Conservation (phyloP, 73 alveolate species). For the Paramecium octaurelia region DNA sequence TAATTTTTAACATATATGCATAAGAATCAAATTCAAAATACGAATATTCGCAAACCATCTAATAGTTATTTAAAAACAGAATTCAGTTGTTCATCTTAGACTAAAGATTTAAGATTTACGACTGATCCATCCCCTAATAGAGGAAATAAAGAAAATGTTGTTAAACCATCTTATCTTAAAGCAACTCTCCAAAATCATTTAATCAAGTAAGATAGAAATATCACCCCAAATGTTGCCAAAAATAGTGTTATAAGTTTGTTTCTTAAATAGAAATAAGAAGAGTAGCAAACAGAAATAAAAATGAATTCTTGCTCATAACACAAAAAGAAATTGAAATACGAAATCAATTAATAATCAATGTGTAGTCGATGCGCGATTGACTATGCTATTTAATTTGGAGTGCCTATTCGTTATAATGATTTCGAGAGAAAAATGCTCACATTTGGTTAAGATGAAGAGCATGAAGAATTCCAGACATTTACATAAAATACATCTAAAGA, state of each 20-base stretch:
- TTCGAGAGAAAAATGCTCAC: slow-evolving; percentile 35
- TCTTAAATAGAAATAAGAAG: slow-evolving; percentile 23
- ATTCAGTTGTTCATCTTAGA: not conserved
- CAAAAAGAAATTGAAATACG: slow-evolving; percentile 20
- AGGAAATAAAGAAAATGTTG: not conserved
- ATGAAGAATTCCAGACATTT: not conserved
- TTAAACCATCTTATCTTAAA: slow-evolving; percentile 21
- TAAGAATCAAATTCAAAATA: slow-evolving; percentile 42
- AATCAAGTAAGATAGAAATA: slow-evolving; percentile 14
- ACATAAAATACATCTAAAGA: not conserved
- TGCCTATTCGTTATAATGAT: not conserved
- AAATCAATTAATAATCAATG: not conserved
- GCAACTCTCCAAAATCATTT: slow-evolving; percentile 47
- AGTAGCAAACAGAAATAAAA: not conserved
- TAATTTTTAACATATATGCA: slow-evolving; percentile 9
- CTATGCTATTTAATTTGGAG: slow-evolving; percentile 5
- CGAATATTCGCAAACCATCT: slow-evolving; percentile 15
- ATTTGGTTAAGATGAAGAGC: slow-evolving; percentile 40
- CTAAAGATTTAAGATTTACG: not conserved
- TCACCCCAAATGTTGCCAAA: not conserved
- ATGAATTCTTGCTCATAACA: not conserved
- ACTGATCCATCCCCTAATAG: slow-evolving; percentile 42
- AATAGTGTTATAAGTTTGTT: slow-evolving; percentile 12
- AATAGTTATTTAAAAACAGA: slow-evolving; percentile 33
- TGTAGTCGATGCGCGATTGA: slow-evolving; percentile 34